Conservation (phyloP, 1,139 yeast genomes). For the Meyerozyma guilliermondii region DNA sequence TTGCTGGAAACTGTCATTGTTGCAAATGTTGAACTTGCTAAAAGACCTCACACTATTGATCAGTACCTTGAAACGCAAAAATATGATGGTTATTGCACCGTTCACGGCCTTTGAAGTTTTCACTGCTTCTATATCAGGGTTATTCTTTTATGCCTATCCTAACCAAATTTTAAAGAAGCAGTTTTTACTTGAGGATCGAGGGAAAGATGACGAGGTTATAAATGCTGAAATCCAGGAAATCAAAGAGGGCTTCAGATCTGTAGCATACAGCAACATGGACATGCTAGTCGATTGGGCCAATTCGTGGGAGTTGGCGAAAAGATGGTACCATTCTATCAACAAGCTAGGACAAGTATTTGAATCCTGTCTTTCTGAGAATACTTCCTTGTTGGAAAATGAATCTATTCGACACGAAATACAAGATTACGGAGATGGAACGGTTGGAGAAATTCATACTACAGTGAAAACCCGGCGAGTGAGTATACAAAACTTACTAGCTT, state of each 20-base stretch:
- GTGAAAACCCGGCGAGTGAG: not conserved
- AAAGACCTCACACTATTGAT: constrained; percentile 21
- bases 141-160: constrained; percentile 29
- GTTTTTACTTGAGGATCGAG: not conserved
- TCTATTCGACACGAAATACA: not conserved
- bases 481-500: not conserved
- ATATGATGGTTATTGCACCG: constrained; percentile 33
- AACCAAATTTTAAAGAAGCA: constrained; percentile 10
- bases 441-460: not conserved
- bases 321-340: not conserved
- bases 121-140: constrained; percentile 28
- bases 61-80: constrained; percentile 17
- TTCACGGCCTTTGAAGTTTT: constrained; percentile 35
- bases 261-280: not conserved
- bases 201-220: not conserved
- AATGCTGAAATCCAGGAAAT: not conserved
- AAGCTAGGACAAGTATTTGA: not conserved
- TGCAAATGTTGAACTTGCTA: constrained; percentile 17
- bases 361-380: not conserved
- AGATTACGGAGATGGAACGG: not conserved
- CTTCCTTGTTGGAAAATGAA: not conserved
- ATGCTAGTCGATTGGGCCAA: not conserved
- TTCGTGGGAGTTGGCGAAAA: not conserved
- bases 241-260: not conserved
- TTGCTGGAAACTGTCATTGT: constrained; percentile 27